Base-by-base conservation (phyloP, 1,139 yeast genomes). In the Debaryomyces sp. region DNA sequence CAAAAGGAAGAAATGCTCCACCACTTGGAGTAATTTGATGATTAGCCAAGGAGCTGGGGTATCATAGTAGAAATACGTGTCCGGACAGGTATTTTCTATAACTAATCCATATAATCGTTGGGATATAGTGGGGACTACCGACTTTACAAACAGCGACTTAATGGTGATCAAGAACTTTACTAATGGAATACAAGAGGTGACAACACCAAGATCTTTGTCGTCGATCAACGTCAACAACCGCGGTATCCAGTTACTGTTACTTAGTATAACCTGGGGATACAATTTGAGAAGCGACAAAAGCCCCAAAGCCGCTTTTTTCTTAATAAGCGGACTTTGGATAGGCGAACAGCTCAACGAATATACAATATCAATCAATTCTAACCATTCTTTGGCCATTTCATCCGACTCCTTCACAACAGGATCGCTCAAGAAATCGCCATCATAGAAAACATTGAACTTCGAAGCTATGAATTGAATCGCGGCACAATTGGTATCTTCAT, bases 31-130 rank as follows among this genome's bases (percentile, higher is more conserved):
- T n/a, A 89, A 70, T 61, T 86, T 87, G 32, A 89, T 84, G 18
- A 84, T 78, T 17, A 91, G 71, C 97, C 97, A 92, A 2, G 98
- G 98, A 35, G 89, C 87, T 1, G 96, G 91, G 4, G 85, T 78
- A 23, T 80, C 80, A 58, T 90, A 85, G 66, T 90, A 91, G 49
- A 76, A 71, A 60, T 87, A 87, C 22, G 78, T 85, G 18, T 67
- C 62, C 0, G 89, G 85, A 53, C 87, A 81, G 10, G 70, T 64
- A 12, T 73, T 66, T 45, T 75, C 83, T 48, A 80, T 67, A 21
- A 81, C 74, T 49, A 78, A 66, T n/a, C 70, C 64, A 51, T 77
- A 70, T 34, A 91, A 68, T 30, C 82, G 77, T 30, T 78, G 74
- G 0, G 89, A 77, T 2, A 85, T 76, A 17, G 86, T 77, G 1